Evolutionary conservation across 768 basidiomycete genomes (phyloP), one percentile per base, ranked within the genome.

Genomic region (Mycena galericulata): DNA sequence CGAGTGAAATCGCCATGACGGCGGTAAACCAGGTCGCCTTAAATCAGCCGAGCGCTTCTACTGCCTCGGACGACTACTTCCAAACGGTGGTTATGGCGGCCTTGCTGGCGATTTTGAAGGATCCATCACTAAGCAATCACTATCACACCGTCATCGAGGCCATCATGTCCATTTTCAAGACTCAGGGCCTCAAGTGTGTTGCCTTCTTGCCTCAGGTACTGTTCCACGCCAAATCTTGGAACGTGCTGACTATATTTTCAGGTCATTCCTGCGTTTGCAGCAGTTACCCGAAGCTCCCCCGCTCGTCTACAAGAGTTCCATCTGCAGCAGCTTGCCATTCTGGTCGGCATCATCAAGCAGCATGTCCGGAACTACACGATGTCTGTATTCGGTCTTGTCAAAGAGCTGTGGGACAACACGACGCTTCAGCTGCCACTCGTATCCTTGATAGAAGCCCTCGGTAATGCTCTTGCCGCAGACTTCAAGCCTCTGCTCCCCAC

Each of bases 111-210:
- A 93, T 99, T 65, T 78, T 99, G 68, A 94, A 91, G 75, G 98
- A 99, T 77, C 91, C 94, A 60, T 90, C 96, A 1, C 85, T 98
- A 67, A 92, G 87, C 74, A 90, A 85, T 62, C 92, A 95, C 73
- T 96, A 98, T 74, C 93, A 98, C 74, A 93, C 91, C 26, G 97
- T 97, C 51, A 96, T 99, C 63, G 96, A 99, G 77, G 96, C 96
- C 1, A 93, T 99, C 73, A 98, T 99, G 95, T 92, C 95, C 50
- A 99, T 99, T 68, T 99, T 99, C 87, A 96, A 97, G 79, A 98
- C 96, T 0, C 97, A 99, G 76, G 96, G 97, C 17, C 82, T 99
- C 76, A 96, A 97, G 85, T 98, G 96, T 78, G 96, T 97, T 22
- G 89, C 94, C 2, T 99, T 98, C 81, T 81, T 99, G 27, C 94